Percentiles rank a stretch among this genome's conserved stretches.
These are phyloP conservation scores for Cynanchum wilfordii DNA, from an alignment of 257 asterid genomes.

Conservation along the genomic window DNA sequence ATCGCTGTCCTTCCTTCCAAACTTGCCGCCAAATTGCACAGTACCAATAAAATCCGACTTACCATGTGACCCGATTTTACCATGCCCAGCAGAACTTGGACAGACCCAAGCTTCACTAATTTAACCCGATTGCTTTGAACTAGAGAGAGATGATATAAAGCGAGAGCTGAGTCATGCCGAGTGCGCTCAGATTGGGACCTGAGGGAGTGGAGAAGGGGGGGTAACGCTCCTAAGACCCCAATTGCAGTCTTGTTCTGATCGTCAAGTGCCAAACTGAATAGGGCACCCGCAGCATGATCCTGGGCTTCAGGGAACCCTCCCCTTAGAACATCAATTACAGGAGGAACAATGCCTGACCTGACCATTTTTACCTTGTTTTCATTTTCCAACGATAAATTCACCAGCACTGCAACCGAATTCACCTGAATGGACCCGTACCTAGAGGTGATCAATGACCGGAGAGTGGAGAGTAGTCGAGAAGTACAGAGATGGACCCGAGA, in stretches of 20 bases:
- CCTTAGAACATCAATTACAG: conserved; percentile 59
- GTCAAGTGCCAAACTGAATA: conserved; percentile 84
- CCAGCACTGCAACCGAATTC: conserved; percentile 73
- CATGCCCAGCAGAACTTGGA: conserved; percentile 59
- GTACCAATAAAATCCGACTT: conserved; percentile 52
- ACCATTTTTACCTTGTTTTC: conserved; percentile 84
- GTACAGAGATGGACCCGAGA: conserved; percentile 63
- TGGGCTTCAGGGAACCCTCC: conserved; percentile 64
- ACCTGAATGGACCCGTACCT: conserved; percentile 60
- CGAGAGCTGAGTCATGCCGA: conserved; percentile 79
- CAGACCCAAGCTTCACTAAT: conserved; percentile 70
- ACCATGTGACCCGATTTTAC: conserved; percentile 57
- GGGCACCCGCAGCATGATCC: conserved; percentile 94
- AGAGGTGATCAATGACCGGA: conserved; percentile 48
- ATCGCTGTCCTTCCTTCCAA: conserved; percentile 73
- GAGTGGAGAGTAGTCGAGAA: conserved; percentile 47
- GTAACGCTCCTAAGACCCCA: conserved; percentile 87
- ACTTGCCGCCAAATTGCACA: conserved; percentile 68
- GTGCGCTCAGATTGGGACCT: conserved; percentile 77
- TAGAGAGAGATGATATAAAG: conserved; percentile 69
- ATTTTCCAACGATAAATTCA: conserved; percentile 74
- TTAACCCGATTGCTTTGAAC: conserved; percentile 83
- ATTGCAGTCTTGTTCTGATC: conserved; percentile 83
- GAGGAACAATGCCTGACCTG: conserved; percentile 82
- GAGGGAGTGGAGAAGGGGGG: conserved; percentile 72